A percentile compares a stretch with the other conserved stretches of the same genome.
phyloP scores from a whole-genome alignment of 139 green algal genomes.

The Pleodorina starrii region DNA sequence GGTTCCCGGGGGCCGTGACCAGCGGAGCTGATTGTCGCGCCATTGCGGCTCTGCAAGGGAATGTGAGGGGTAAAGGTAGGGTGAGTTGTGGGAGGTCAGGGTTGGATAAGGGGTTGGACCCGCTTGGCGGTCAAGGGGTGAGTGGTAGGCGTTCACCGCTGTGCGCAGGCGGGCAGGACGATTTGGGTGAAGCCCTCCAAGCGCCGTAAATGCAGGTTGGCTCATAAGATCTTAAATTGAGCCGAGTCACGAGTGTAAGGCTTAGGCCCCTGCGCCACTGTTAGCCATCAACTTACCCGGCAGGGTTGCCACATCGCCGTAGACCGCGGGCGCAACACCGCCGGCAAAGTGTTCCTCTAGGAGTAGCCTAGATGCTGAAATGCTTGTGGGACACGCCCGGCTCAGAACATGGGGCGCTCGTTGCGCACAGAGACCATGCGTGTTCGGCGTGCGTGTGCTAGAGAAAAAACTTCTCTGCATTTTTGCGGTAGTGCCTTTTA shows the following conservation, averaged over 20 bases:
- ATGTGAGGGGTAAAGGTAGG: too few species aligned
- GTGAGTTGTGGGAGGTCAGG: not conserved
- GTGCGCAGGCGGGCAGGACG: not conserved
- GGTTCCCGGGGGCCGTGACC: not conserved
- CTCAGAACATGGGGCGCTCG: too few species aligned
- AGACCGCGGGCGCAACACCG: not conserved
- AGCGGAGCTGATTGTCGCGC: constrained; percentile 23
- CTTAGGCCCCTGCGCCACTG: not conserved
- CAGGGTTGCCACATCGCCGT: not conserved
- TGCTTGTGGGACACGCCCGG: constrained; percentile 7
- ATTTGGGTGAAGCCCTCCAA: not conserved
- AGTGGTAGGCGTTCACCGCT: not conserved
- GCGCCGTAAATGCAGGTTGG: not conserved
- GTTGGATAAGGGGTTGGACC: not conserved
- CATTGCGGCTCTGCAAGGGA: constrained; percentile 21
- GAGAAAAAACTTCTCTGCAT: too few species aligned
- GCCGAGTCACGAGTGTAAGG: not conserved
- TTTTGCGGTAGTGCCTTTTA: too few species aligned
- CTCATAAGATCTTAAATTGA: not conserved
- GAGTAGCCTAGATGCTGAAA: not conserved
- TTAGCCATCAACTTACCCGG: not conserved
- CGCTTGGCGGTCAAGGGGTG: too few species aligned
- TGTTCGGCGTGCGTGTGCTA: too few species aligned
- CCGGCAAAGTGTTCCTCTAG: not conserved
- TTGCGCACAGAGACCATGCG: too few species aligned